phyloP scores from a whole-genome alignment of 2,329 filamentous ascomycete species.

The Ambrosiella beaveri region DNA sequence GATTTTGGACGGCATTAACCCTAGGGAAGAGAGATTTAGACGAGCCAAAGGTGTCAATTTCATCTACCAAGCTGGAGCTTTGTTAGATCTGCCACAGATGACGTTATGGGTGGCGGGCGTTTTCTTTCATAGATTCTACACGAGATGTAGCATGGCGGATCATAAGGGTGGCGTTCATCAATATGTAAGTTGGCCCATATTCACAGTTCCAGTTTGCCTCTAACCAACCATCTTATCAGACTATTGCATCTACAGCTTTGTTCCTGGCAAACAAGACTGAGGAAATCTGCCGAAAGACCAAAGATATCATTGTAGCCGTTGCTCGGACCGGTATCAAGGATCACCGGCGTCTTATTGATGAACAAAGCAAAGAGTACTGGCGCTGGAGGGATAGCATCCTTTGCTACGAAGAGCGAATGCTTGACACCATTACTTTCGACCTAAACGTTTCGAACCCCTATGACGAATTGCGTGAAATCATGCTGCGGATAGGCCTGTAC shows the following conservation, averaged over 20 bases:
- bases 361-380: constrained; percentile 98
- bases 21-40: constrained; percentile 60
- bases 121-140: constrained; percentile 92
- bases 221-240: constrained; percentile 25
- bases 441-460: constrained; percentile 82
- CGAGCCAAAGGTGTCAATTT: constrained; percentile 92
- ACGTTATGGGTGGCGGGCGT: constrained; percentile 84
- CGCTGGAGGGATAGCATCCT: constrained; percentile 90
- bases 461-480: constrained; percentile 62
- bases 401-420: constrained; percentile 77
- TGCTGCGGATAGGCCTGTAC: constrained; percentile 54
- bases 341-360: constrained; percentile 72
- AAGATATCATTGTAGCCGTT: constrained; percentile 82
- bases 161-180: constrained; percentile 69
- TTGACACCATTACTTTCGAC: constrained; percentile 88
- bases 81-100: constrained; percentile 80
- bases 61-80: constrained; percentile 82
- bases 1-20: constrained; percentile 61
- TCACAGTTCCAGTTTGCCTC: not conserved
- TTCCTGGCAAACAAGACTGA: constrained; percentile 96
- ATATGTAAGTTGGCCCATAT: constrained; percentile 44
- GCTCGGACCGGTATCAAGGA: constrained; percentile 94
- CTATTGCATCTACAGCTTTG: constrained; percentile 74
- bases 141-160: constrained; percentile 68
- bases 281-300: constrained; percentile 91